phyloP scores from a whole-genome alignment of 345 rosid species.

The Citrus mangshanensis region DNA sequence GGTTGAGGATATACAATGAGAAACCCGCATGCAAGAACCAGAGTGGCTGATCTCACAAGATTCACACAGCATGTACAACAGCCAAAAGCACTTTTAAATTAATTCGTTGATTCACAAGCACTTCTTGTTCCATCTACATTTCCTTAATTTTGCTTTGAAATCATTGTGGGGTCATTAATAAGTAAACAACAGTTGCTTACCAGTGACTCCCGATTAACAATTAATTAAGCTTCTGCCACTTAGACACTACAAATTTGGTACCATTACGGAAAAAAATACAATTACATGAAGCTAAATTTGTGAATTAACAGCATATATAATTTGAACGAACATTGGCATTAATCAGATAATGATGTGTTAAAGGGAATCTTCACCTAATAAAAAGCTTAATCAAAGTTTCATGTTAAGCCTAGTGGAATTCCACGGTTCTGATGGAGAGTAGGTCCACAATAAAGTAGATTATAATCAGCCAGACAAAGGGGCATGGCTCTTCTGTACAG shows the following conservation, averaged over 20 bases:
- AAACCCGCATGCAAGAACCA: conserved; percentile 4
- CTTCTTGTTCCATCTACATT: conserved; percentile 16
- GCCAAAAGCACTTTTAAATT: conserved; percentile 11
- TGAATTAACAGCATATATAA: neutral
- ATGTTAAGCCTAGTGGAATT: conserved; percentile 12
- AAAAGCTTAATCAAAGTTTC: conserved; percentile 13
- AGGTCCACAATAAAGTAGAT: conserved; percentile 34
- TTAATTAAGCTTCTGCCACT: neutral
- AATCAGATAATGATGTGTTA: neutral
- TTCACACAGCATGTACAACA: neutral
- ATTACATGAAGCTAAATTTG: neutral
- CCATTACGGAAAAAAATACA: neutral
- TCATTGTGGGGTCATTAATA: too few species aligned
- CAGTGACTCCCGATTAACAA: neutral
- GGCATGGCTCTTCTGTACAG: conserved; percentile 27
- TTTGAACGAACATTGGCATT: neutral
- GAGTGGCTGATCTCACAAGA: conserved; percentile 16
- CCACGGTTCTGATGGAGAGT: neutral
- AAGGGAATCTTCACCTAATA: conserved; percentile 29
- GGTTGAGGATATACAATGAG: conserved; percentile 9
- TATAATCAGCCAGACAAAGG: conserved; percentile 33
- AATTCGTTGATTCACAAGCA: neutral
- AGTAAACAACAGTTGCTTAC: neutral
- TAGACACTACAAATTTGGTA: neutral
- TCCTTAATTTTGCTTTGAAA: neutral